phyloP scores from a whole-genome alignment of 164 flowering plant species.

The Nymphaea colorata region DNA sequence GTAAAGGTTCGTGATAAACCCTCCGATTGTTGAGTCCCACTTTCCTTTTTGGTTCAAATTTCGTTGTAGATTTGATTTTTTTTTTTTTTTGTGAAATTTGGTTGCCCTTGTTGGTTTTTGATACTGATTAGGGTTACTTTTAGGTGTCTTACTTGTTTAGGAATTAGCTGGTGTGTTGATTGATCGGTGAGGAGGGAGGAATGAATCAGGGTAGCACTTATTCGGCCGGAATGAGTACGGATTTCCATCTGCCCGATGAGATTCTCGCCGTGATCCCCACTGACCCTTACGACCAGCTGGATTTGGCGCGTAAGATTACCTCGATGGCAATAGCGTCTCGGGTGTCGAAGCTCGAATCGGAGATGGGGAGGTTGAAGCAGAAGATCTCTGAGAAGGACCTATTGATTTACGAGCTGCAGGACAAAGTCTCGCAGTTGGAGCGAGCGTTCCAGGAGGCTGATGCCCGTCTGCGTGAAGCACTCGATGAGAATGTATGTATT shows the following conservation, averaged over 20 bases:
- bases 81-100: no score
- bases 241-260: conserved; percentile 60
- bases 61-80: no score
- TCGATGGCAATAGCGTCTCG: conserved; percentile 94
- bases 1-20: not conserved
- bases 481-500: conserved; percentile 61
- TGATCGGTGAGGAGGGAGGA: no score
- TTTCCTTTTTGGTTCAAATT: not conserved
- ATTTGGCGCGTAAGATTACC: conserved; percentile 86
- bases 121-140: no score
- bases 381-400: conserved; percentile 60
- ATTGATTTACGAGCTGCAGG: conserved; percentile 41
- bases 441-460: conserved; percentile 33
- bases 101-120: no score
- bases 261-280: conserved; percentile 74
- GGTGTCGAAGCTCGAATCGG: conserved; percentile 76
- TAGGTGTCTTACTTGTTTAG: no score
- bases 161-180: no score
- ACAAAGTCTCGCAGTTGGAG: conserved; percentile 33
- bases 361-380: conserved; percentile 35
- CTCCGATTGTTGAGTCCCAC: not conserved
- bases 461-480: conserved; percentile 25
- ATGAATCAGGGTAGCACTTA: not conserved
- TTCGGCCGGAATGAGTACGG: conserved; percentile 18
- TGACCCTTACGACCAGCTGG: conserved; percentile 89